Evolutionary conservation across 2,329 filamentous ascomycete species (phyloP).

Genomic region (Talaromyces sp.): DNA sequence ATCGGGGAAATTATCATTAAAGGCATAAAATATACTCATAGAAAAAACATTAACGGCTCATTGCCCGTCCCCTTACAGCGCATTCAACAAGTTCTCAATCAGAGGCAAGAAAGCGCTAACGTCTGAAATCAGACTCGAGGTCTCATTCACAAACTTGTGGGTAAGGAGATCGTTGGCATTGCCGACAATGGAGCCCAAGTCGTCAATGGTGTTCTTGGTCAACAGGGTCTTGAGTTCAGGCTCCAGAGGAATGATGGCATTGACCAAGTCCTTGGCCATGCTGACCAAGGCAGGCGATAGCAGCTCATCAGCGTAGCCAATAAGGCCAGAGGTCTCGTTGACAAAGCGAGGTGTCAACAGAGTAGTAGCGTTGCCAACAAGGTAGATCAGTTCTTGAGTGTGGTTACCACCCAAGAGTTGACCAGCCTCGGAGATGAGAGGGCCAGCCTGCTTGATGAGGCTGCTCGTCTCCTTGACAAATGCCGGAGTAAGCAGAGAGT

Average conservation of each 20-base stretch:
- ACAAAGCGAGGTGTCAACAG: slow-evolving; percentile 22
- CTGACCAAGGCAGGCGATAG: slow-evolving; percentile 5
- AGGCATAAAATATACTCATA: background rate
- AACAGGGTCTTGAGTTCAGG: slow-evolving; percentile 8
- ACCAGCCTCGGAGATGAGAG: slow-evolving; percentile 5
- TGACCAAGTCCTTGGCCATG: slow-evolving; percentile 3
- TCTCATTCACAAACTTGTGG: slow-evolving; percentile 25
- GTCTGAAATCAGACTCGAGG: slow-evolving; percentile 16
- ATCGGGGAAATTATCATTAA: slow-evolving; percentile 1
- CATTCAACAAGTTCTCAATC: background rate
- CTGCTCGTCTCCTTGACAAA: background rate
- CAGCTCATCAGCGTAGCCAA: slow-evolving; percentile 12
- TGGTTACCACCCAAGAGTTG: slow-evolving; percentile 13
- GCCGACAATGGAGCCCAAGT: slow-evolving; percentile 14
- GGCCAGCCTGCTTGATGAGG: slow-evolving; percentile 6
- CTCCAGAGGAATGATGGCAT: slow-evolving; percentile 12
- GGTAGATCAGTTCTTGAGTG: slow-evolving; percentile 13
- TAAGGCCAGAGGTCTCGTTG: slow-evolving; percentile 17
- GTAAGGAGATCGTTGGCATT: slow-evolving; percentile 28
- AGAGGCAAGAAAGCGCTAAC: slow-evolving; percentile 11
- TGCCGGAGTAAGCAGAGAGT: background rate
- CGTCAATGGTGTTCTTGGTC: slow-evolving; percentile 6
- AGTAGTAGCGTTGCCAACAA: slow-evolving; percentile 15
- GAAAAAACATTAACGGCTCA: background rate
- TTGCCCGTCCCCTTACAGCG: background rate